Base-by-base conservation (phyloP, 306 rosid species). In the Castanospermum australe region DNA sequence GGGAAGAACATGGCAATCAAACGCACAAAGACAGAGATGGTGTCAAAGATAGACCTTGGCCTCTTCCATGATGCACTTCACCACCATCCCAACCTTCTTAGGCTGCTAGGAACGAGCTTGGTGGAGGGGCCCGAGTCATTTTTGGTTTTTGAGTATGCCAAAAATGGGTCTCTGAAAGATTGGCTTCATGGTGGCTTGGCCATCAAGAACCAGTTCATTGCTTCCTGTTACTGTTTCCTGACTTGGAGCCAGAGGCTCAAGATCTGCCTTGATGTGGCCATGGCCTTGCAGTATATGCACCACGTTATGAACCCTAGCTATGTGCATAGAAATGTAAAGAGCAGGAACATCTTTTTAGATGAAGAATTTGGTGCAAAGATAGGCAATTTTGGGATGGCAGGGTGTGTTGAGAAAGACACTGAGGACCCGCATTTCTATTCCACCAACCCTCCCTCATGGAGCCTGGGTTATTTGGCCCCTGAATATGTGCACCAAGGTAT, bases 131-230 rank as follows among this genome's bases (percentile, higher is more conserved):
- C 76, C 45, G 92, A 91, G 30, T 92, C 97, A 0, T 88, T 71
- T 77, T 77, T 92, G 61, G 89, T 89, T 18, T 91, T 91, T 30
- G 99, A 92, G 90, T 91, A 86, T 63, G 93, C 95, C 1, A 85
- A 85, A 72, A 94, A 94, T 33, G 99, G 99, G 21, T 89, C 99
- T 3, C 65, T 94, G 67, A 92, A 89, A 78, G 99, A 94, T 66
- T 94, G 99, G 99, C 91, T 94, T 51, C 97, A 94, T 28, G 95
- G 95, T 24, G 97, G 99, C 44, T 71, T 94, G 81, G 99, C 99
- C 41, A 88, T 94, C 67, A 94, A 94, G 85, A 94, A 88, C 79
- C 97, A 94, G 73, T 94, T 91, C 93, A 94, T 92, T 63, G 77
- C 93, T 54, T 95, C 99, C 8, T 95, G 99, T 79, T 87, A 91